Percentiles rank a stretch among this genome's conserved stretches.
Evolutionary conservation across 2,329 filamentous ascomycete species (phyloP).

Genomic region (Trichothecium roseum): DNA sequence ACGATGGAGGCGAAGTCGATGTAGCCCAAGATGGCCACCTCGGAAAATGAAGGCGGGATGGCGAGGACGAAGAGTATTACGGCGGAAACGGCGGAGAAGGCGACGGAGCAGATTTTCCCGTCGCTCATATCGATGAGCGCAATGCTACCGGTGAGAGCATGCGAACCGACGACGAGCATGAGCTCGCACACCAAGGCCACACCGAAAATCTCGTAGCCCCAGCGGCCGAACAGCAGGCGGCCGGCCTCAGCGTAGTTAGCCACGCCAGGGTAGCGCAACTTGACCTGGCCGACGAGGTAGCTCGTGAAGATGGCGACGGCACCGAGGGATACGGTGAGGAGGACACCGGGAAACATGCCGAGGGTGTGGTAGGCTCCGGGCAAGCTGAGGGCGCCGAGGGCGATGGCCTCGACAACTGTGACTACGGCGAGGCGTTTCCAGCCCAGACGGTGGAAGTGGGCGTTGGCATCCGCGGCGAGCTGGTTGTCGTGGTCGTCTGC

Average conservation of each 20-base stretch:
- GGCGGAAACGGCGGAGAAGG: constrained; percentile 34
- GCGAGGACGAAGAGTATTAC: constrained; percentile 35
- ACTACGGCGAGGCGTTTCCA: constrained; percentile 47
- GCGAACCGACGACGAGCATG: constrained; percentile 61
- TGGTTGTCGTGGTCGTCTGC: constrained; percentile 14
- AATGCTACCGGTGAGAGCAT: constrained; percentile 59
- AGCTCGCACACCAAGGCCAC: constrained; percentile 52
- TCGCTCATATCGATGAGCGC: constrained; percentile 55
- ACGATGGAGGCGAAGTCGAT: constrained; percentile 53
- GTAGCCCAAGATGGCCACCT: constrained; percentile 38
- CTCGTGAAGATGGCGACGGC: constrained; percentile 37
- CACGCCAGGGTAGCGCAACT: constrained; percentile 43
- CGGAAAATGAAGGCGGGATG: constrained; percentile 36
- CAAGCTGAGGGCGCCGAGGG: constrained; percentile 40
- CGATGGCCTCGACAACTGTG: constrained; percentile 46
- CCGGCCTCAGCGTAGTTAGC: constrained; percentile 60
- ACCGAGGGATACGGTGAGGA: constrained; percentile 30
- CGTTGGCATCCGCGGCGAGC: constrained; percentile 32
- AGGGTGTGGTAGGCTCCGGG: constrained; percentile 41
- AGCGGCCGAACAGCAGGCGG: constrained; percentile 46
- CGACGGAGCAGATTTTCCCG: constrained; percentile 36
- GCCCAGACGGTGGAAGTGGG: constrained; percentile 41
- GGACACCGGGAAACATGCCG: constrained; percentile 41
- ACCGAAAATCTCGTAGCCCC: constrained; percentile 53
- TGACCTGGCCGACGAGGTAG: constrained; percentile 35